Conservation (phyloP, 352 stramenopile genomes). For the Pythium vanterpoolii region DNA sequence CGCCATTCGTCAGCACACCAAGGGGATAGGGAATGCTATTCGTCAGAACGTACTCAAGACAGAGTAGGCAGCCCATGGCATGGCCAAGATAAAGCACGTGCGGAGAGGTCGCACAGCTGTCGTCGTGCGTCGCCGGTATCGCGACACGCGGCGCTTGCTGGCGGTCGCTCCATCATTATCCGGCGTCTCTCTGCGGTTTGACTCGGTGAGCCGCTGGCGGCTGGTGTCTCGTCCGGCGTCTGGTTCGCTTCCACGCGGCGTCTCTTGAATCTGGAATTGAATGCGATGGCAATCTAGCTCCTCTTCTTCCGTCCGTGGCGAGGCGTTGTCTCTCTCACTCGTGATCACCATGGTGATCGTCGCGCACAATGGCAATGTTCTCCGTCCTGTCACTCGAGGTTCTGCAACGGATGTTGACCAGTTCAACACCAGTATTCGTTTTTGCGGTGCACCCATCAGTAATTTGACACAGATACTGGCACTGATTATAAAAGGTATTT, state of each 20-base stretch:
- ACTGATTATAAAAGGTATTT: not conserved
- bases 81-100: slow-evolving; percentile 67
- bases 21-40: not conserved
- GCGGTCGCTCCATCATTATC: not conserved
- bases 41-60: slow-evolving; percentile 46
- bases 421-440: not conserved
- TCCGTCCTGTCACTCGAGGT: not conserved
- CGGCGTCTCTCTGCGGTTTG: not conserved
- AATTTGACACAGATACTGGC: not conserved
- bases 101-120: slow-evolving; percentile 18
- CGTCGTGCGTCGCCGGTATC: not conserved
- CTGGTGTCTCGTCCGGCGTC: not conserved
- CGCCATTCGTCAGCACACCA: not conserved
- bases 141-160: not conserved
- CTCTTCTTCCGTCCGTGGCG: not conserved
- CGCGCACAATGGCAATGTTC: not conserved
- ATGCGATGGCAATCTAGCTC: slow-evolving; percentile 9
- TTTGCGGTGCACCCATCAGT: not conserved
- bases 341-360: not conserved
- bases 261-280: slow-evolving; percentile 12
- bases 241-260: slow-evolving; percentile 6
- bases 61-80: slow-evolving; percentile 71
- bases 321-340: not conserved
- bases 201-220: not conserved
- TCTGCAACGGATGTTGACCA: not conserved